A percentile compares a stretch with the other conserved stretches of the same genome.
phyloP scores from a whole-genome alignment of 805 yeast species.

The Candida vaughaniae region DNA sequence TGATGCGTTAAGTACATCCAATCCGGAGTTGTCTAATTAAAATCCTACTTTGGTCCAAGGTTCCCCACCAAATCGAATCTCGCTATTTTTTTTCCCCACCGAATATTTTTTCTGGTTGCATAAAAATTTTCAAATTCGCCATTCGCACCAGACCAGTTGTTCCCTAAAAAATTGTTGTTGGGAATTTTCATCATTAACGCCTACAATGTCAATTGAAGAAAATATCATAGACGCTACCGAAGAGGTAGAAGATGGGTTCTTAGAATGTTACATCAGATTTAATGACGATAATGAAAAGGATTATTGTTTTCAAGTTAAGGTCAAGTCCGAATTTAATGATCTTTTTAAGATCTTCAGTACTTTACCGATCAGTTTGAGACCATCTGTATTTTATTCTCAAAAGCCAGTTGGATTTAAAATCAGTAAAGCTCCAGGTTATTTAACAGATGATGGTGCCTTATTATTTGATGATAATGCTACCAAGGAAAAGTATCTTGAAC shows the following conservation, averaged over 20 bases:
- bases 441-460: constrained; percentile 81
- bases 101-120: no score
- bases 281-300: constrained; percentile 84
- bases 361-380: constrained; percentile 76
- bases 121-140: no score
- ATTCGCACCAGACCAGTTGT: no score
- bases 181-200: background rate
- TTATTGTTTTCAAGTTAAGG: constrained; percentile 77
- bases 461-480: constrained; percentile 64
- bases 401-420: constrained; percentile 65
- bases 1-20: no score
- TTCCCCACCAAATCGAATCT: no score
- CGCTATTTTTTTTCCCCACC: no score
- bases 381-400: constrained; percentile 68
- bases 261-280: constrained; percentile 71
- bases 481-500: constrained; percentile 38
- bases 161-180: no score
- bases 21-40: no score
- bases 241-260: constrained; percentile 28
- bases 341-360: constrained; percentile 60
- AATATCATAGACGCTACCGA: constrained; percentile 21
- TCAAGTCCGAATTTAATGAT: constrained; percentile 56
- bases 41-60: no score
- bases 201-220: constrained; percentile 18
- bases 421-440: constrained; percentile 69